Evolutionary conservation across 176 grass and related monocot genomes (phyloP).

Genomic region (bread wheat (Triticum aestivum)): DNA sequence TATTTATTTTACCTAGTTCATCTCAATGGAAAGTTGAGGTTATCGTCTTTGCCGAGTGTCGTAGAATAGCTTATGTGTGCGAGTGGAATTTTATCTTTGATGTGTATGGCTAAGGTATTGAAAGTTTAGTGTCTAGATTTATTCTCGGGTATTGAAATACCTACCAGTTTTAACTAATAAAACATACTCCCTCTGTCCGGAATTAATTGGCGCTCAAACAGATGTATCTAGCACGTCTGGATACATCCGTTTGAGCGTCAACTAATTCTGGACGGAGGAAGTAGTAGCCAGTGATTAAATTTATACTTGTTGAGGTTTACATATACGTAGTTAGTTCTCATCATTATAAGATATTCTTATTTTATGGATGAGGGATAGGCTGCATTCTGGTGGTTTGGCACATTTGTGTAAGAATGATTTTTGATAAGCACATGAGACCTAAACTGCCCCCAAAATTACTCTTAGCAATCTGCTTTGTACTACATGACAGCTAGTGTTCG

Average conservation of each 20-base stretch:
- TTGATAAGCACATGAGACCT: background rate
- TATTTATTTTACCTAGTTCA: background rate
- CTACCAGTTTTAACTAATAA: background rate
- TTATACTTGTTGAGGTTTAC: background rate
- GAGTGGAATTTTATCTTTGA: background rate
- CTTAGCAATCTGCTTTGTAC: background rate
- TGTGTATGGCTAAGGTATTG: background rate
- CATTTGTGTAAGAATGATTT: background rate
- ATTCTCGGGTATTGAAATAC: background rate
- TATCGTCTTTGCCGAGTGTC: background rate
- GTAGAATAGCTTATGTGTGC: background rate
- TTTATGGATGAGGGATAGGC: background rate
- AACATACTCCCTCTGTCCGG: background rate
- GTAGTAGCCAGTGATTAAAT: background rate
- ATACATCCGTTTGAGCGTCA: too few relatives aligned
- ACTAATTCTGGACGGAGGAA: too few relatives aligned
- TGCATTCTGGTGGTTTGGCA: background rate
- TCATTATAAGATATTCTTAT: background rate
- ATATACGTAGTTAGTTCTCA: background rate
- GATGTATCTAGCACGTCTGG: too few relatives aligned
- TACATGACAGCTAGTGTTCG: slow-evolving; percentile 65
- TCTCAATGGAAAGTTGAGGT: slow-evolving; percentile 3
- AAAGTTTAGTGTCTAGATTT: background rate
- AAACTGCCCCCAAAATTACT: background rate
- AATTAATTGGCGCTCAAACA: too few relatives aligned